Percentiles rank a stretch among this genome's conserved stretches.
These are phyloP conservation scores for Phytophthora fragariae DNA, from an alignment of 352 stramenopile species.

Conservation along the genomic window DNA sequence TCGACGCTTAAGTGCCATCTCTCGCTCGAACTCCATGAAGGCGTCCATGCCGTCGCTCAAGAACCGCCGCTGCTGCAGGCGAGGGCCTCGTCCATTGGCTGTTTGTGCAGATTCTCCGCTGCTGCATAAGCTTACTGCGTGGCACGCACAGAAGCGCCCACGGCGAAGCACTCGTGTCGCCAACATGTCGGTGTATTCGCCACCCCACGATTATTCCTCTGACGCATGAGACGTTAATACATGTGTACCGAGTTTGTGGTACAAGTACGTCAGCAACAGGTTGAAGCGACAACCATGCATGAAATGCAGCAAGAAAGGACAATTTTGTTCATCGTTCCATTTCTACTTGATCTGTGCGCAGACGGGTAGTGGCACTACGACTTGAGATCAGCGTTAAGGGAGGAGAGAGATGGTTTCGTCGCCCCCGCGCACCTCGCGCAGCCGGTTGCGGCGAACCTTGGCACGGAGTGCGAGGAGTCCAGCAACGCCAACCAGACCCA, in stretches of 20 bases:
- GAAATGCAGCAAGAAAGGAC: not conserved
- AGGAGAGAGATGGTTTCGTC: conserved; percentile 43
- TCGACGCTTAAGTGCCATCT: conserved; percentile 76
- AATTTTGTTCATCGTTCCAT: conserved; percentile 21
- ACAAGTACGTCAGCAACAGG: conserved; percentile 26
- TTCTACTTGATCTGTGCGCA: conserved; percentile 8
- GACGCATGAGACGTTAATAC: not conserved
- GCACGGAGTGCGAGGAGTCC: conserved; percentile 55
- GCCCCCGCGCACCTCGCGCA: conserved; percentile 7
- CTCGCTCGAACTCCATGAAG: conserved; percentile 88
- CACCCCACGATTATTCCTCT: conserved; percentile 28
- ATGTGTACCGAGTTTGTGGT: conserved; percentile 26
- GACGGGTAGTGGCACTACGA: not conserved
- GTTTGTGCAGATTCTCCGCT: not conserved
- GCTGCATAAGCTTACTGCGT: conserved; percentile 4
- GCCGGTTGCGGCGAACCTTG: conserved; percentile 40
- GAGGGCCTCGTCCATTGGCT: not conserved
- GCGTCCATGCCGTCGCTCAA: conserved; percentile 69
- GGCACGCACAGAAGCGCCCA: conserved; percentile 24
- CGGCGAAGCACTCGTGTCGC: conserved; percentile 33
- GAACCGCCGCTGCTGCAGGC: conserved; percentile 31
- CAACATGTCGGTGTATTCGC: conserved; percentile 24
- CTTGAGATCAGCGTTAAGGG: conserved; percentile 15
- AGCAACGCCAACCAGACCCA: conserved; percentile 67
- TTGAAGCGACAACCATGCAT: conserved; percentile 4